Evolutionary conservation across 2,329 filamentous ascomycete species (phyloP), one percentile per base, ranked within the genome.

Genomic region (Pseudocercospora eumusae): DNA sequence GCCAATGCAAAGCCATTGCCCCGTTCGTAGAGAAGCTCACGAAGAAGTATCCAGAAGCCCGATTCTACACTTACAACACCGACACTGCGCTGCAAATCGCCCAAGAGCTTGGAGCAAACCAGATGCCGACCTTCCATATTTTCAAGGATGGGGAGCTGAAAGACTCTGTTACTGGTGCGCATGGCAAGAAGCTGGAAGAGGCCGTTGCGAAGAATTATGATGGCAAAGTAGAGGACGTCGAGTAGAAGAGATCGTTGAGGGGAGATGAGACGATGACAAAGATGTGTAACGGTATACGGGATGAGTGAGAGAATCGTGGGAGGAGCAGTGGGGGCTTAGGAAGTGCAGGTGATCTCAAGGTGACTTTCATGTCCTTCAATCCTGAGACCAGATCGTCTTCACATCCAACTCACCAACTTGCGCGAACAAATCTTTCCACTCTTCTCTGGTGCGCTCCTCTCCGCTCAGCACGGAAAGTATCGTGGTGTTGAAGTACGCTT

Each of bases 121-220:
- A 67, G 31, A 72, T 74, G 73, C 73, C 73, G 23, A 71, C 71
- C 9, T 74, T 74, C 61, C 64, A 71, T 57, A 62, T 73, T n/a
- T 74, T 74, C 66, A 70, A 71, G 52, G 70, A 74, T 58, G 73
- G 73, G 5, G 72, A 74, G 53, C 25, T 74, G 44, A 61, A 63
- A 50, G 70, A 66, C 13, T 66, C 66, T 21, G 65, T 74, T 2
- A 74, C 70, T 9, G 72, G 73, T 1, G 70, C 71, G 20, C 73
- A 70, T 54, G 69, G 67, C 18, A 66, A 66, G 56, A 68, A 68
- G 58, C 59, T 74, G 45, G 73, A 74, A 67, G 69, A 69, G 44
- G 63, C 63, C 8, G 66, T 68, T n/a, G 57, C 33, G 56, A 63
- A 67, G 62, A 66, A 65, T 49, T 74, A 74, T 56, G 68, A 71